Evolutionary conservation across 345 rosid genomes (phyloP).

Genomic region (Bruguiera sexangula): DNA sequence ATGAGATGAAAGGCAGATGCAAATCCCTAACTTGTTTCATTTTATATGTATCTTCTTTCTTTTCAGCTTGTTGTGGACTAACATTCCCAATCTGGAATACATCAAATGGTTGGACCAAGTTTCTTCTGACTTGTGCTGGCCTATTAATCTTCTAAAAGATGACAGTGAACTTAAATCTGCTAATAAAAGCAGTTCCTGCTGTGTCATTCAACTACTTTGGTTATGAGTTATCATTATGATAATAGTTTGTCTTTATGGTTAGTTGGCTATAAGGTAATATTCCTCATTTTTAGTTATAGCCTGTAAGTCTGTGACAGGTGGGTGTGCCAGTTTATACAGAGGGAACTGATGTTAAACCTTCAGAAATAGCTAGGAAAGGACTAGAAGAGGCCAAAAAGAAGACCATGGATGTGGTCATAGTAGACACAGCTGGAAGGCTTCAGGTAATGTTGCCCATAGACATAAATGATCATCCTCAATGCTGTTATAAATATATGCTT

Average conservation of each 20-base stretch:
- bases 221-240: too few relatives aligned
- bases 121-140: too few relatives aligned
- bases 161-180: too few relatives aligned
- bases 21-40: neutral
- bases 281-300: constrained; percentile 32
- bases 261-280: neutral
- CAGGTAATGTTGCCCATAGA: constrained; percentile 51
- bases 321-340: constrained; percentile 84
- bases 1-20: neutral
- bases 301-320: constrained; percentile 53
- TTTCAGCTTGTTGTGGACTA: constrained; percentile 10
- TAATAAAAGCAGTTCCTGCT: too few relatives aligned
- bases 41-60: constrained; percentile 9
- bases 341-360: constrained; percentile 81
- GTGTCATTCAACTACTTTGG: too few relatives aligned
- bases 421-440: constrained; percentile 98
- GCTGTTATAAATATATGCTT: neutral
- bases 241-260: neutral
- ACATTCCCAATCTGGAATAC: neutral
- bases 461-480: constrained; percentile 1
- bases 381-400: constrained; percentile 78
- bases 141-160: too few relatives aligned
- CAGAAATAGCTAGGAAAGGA: constrained; percentile 89
- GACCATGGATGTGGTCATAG: constrained; percentile 75
- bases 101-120: neutral